These are phyloP conservation scores for Paraconiothyrium brasiliense DNA, from an alignment of 2,329 filamentous ascomycete genomes.

Conservation along the genomic window DNA sequence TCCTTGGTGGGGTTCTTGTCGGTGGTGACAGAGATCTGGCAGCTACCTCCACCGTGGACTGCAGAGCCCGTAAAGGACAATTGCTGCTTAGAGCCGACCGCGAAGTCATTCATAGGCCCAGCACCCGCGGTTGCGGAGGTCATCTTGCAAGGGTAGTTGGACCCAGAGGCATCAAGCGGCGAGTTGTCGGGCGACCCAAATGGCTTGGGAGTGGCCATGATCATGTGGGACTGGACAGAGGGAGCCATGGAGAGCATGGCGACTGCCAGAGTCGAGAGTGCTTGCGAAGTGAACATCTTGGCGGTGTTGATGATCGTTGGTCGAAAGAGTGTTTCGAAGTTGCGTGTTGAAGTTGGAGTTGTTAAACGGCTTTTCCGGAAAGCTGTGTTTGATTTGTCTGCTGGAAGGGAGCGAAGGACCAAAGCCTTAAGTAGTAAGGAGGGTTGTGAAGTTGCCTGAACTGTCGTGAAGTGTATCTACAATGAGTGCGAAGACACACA, in stretches of 20 bases:
- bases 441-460: constrained; percentile 11
- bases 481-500: constrained; percentile 12
- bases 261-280: constrained; percentile 23
- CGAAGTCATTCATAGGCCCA: constrained; percentile 65
- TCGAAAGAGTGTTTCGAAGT: background rate
- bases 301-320: constrained; percentile 15
- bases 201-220: constrained; percentile 73
- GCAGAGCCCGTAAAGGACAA: constrained; percentile 77
- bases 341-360: no score
- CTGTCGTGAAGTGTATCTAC: background rate
- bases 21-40: constrained; percentile 83
- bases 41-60: constrained; percentile 88
- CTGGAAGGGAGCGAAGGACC: constrained; percentile 2
- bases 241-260: constrained; percentile 57
- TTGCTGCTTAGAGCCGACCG: constrained; percentile 67
- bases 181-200: constrained; percentile 66
- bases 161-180: constrained; percentile 67
- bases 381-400: constrained; percentile 4
- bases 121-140: constrained; percentile 9
- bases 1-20: constrained; percentile 73
- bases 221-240: constrained; percentile 76
- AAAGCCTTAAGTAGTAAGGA: constrained; percentile 16
- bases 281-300: constrained; percentile 17
- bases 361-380: constrained; percentile 13
- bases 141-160: constrained; percentile 84